These are phyloP conservation scores for Pseudocercospora fijiensis DNA, from an alignment of 2,329 filamentous ascomycete species.

Conservation along the genomic window DNA sequence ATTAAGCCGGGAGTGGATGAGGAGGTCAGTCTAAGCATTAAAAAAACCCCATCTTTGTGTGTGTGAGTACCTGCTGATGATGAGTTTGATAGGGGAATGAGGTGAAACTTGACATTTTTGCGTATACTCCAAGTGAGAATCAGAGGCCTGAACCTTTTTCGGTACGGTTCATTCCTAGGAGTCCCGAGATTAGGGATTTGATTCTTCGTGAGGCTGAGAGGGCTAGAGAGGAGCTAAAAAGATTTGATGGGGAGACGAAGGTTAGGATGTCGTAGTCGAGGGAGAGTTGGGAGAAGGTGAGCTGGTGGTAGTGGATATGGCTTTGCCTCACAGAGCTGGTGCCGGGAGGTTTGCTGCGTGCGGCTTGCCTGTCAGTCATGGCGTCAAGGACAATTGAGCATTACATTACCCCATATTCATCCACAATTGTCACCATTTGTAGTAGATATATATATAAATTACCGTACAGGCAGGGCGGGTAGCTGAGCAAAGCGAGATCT, in stretches of 20 bases:
- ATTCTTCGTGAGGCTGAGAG: not conserved
- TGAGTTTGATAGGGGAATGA: not conserved
- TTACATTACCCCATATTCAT: too few relatives aligned
- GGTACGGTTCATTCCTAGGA: not conserved
- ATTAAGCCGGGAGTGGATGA: not conserved
- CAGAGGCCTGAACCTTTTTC: conserved; percentile 2
- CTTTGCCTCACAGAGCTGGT: too few relatives aligned
- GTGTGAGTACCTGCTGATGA: too few relatives aligned
- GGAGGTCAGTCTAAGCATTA: not conserved
- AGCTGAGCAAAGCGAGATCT: too few relatives aligned
- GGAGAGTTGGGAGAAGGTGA: not conserved
- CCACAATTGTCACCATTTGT: too few relatives aligned
- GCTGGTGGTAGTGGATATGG: not conserved
- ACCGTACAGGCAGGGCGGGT: too few relatives aligned
- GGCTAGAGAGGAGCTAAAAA: not conserved
- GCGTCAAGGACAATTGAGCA: too few relatives aligned
- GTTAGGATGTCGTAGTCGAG: not conserved
- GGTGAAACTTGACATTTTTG: conserved; percentile 4
- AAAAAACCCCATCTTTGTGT: too few relatives aligned
- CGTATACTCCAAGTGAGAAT: conserved; percentile 5
- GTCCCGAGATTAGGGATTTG: not conserved
- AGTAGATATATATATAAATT: too few relatives aligned
- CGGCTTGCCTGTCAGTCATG: too few relatives aligned
- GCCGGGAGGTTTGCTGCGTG: too few relatives aligned
- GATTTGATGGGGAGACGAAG: conserved; percentile 6